These are phyloP conservation scores for Echium plantagineum DNA, from an alignment of 257 asterid species.

Conservation along the genomic window DNA sequence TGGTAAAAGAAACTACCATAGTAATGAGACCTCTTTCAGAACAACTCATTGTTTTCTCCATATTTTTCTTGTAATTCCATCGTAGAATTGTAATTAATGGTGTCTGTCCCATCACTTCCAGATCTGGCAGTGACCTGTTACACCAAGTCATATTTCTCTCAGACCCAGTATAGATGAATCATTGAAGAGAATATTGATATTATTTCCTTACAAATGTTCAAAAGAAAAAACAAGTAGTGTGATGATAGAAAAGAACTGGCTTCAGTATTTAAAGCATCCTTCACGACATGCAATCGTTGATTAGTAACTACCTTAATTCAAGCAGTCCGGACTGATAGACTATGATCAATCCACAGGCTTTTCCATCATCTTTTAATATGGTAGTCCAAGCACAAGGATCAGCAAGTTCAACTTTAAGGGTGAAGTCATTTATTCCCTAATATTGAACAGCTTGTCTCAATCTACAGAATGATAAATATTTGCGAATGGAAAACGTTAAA, in stretches of 20 bases:
- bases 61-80: conserved; percentile 72
- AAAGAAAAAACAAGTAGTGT: not conserved
- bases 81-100: conserved; percentile 58
- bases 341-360: conserved; percentile 41
- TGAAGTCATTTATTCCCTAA: conserved; percentile 43
- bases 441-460: conserved; percentile 16
- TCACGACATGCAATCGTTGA: conserved; percentile 6
- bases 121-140: conserved; percentile 65
- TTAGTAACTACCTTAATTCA: conserved; percentile 56
- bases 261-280: not conserved
- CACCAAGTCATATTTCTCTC: not conserved
- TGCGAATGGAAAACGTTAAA: conserved; percentile 3
- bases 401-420: conserved; percentile 44
- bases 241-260: not conserved
- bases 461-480: too few species aligned
- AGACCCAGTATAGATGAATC: not conserved
- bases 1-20: conserved; percentile 36
- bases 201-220: too few species aligned
- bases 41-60: conserved; percentile 77
- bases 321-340: conserved; percentile 73
- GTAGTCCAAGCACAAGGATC: conserved; percentile 80
- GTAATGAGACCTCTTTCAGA: conserved; percentile 61
- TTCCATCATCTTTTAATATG: conserved; percentile 40
- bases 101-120: conserved; percentile 46
- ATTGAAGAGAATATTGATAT: not conserved